Percentiles rank a stretch among this genome's conserved stretches.
Conservation (phyloP, 176 grass and related monocot genomes). For the Guadua angustifolia region DNA sequence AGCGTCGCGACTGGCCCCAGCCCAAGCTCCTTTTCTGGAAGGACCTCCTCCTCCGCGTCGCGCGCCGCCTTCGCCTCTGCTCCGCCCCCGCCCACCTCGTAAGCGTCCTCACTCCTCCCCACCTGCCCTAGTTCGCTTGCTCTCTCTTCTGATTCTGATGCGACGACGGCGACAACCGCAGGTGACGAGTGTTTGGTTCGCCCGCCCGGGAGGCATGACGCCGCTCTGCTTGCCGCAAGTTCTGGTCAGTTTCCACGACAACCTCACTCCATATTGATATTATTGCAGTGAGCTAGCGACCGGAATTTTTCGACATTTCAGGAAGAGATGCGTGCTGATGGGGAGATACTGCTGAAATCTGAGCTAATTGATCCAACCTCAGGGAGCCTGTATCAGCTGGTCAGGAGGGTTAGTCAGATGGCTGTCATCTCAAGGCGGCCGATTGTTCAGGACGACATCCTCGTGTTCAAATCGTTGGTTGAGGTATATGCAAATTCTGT, state of each 20-base stretch:
- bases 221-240: constrained; percentile 71
- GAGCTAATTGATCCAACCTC: constrained; percentile 65
- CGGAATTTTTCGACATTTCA: constrained; percentile 37
- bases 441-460: constrained; percentile 52
- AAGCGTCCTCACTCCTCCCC: neutral
- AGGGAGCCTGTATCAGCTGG: constrained; percentile 51
- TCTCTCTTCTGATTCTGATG: constrained; percentile 40
- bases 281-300: neutral
- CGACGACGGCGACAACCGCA: constrained; percentile 7
- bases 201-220: constrained; percentile 52
- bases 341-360: constrained; percentile 63
- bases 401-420: constrained; percentile 55
- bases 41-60: constrained; percentile 61
- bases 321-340: constrained; percentile 70
- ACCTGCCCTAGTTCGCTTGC: neutral
- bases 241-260: constrained; percentile 46
- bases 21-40: constrained; percentile 71
- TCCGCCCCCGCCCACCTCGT: constrained; percentile 51
- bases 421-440: constrained; percentile 40
- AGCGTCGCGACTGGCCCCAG: constrained; percentile 65
- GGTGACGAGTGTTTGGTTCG: constrained; percentile 64
- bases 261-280: neutral
- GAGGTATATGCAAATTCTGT: constrained; percentile 40
- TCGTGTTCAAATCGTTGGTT: constrained; percentile 62
- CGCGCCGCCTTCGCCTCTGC: constrained; percentile 52